These are phyloP conservation scores for Termitomyces sp. DNA, from an alignment of 768 basidiomycete species.

Conservation along the genomic window DNA sequence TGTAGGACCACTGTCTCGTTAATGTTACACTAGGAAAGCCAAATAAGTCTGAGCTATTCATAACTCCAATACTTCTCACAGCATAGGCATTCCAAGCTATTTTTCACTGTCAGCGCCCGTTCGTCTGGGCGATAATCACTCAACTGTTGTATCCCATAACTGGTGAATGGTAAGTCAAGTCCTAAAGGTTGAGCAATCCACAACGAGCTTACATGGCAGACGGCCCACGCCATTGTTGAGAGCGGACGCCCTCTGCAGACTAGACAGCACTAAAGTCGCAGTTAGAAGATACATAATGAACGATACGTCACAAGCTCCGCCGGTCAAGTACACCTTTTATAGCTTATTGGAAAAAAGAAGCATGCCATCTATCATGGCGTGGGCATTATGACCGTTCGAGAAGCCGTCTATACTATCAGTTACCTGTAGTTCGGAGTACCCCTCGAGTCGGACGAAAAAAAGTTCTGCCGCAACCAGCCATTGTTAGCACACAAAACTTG, in stretches of 20 bases:
- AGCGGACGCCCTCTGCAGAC: neutral
- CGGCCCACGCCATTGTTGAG: conserved; percentile 29
- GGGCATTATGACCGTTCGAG: neutral
- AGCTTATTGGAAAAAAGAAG: neutral
- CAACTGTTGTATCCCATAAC: conserved; percentile 65
- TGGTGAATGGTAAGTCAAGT: conserved; percentile 14
- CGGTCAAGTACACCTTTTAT: neutral
- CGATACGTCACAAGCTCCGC: neutral
- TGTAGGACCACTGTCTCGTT: conserved; percentile 47
- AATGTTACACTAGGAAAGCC: conserved; percentile 49
- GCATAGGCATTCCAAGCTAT: conserved; percentile 70
- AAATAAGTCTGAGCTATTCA: neutral
- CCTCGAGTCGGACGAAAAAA: too few relatives aligned
- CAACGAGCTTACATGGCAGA: conserved; percentile 28
- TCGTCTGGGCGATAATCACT: conserved; percentile 16
- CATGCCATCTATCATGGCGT: neutral
- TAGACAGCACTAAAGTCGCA: neutral
- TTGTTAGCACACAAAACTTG: too few relatives aligned
- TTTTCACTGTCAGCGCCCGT: neutral
- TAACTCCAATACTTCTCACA: conserved; percentile 25
- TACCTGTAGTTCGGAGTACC: too few relatives aligned
- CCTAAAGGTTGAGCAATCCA: neutral
- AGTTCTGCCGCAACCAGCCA: too few relatives aligned
- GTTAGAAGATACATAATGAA: neutral
- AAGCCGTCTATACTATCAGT: neutral